phyloP scores from a whole-genome alignment of 2,329 filamentous ascomycete genomes.

The Arthrobotrys iridis region DNA sequence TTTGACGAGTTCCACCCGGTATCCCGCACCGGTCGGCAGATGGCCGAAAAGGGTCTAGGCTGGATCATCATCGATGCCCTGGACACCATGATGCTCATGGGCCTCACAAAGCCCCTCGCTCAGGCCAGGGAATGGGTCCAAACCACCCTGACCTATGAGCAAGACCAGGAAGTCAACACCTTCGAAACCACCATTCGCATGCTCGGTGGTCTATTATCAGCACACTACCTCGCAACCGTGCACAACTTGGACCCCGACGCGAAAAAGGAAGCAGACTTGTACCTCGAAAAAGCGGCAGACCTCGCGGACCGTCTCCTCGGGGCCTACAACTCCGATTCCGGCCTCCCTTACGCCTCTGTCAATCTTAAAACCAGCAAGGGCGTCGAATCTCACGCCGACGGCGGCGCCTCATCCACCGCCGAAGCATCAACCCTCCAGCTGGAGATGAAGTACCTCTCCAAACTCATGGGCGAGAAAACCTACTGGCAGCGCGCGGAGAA shows the following conservation, averaged over 20 bases:
- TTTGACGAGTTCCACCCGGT: slow-evolving; percentile 88
- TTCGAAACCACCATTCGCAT: slow-evolving; percentile 99
- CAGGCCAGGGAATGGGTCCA: slow-evolving; percentile 91
- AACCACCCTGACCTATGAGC: slow-evolving; percentile 81
- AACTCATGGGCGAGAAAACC: slow-evolving; percentile 87
- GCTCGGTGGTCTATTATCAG: slow-evolving; percentile 90
- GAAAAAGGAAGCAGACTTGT: slow-evolving; percentile 83
- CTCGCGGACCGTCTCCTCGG: slow-evolving; percentile 85
- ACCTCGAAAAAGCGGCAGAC: slow-evolving; percentile 94
- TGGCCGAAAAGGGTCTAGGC: slow-evolving; percentile 87
- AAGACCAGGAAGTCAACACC: slow-evolving; percentile 94
- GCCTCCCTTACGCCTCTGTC: slow-evolving; percentile 88
- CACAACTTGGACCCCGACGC: slow-evolving; percentile 79
- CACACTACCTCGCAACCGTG: slow-evolving; percentile 89
- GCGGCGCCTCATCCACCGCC: slow-evolving; percentile 89
- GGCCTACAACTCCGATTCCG: slow-evolving; percentile 86
- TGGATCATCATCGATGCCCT: slow-evolving; percentile 98
- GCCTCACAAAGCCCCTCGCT: slow-evolving; percentile 83
- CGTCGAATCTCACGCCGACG: slow-evolving; percentile 82
- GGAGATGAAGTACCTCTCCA: slow-evolving; percentile 96
- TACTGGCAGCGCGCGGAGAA: slow-evolving; percentile 94
- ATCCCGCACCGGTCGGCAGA: slow-evolving; percentile 79
- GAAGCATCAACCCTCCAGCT: slow-evolving; percentile 92
- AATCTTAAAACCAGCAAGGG: slow-evolving; percentile 82
- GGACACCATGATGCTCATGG: slow-evolving; percentile 98